These are phyloP conservation scores for Protomyces arabidopsidicola DNA, from an alignment of 1,139 yeast genomes.

Conservation along the genomic window DNA sequence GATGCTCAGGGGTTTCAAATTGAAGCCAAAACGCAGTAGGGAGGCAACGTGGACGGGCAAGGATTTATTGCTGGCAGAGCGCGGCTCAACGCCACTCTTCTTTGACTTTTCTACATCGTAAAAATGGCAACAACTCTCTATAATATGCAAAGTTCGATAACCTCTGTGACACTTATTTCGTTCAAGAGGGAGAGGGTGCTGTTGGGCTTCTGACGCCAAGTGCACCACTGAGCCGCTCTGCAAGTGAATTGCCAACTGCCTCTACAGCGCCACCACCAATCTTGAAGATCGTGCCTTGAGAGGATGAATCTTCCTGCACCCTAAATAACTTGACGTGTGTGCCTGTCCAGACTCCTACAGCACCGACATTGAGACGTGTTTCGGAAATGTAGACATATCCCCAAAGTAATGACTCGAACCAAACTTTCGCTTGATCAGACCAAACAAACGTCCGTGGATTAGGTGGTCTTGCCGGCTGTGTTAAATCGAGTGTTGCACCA, in stretches of 20 bases:
- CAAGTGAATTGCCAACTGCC: slow-evolving; percentile 14
- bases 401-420: slow-evolving; percentile 72
- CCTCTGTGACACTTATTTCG: not conserved
- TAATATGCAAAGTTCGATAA: no score
- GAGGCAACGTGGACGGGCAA: not conserved
- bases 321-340: slow-evolving; percentile 22
- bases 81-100: not conserved
- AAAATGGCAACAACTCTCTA: not conserved
- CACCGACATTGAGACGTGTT: slow-evolving; percentile 16
- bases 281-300: slow-evolving; percentile 6
- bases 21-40: not conserved
- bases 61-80: not conserved
- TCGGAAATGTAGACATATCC: slow-evolving; percentile 54
- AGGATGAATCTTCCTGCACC: slow-evolving; percentile 8
- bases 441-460: slow-evolving; percentile 55
- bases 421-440: slow-evolving; percentile 62
- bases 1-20: not conserved
- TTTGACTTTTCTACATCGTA: not conserved
- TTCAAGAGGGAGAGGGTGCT: not conserved
- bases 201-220: not conserved
- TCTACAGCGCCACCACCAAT: slow-evolving; percentile 19
- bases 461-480: slow-evolving; percentile 40
- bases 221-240: not conserved
- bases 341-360: slow-evolving; percentile 28
- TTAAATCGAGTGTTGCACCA: slow-evolving; percentile 17